phyloP scores from a whole-genome alignment of 1,284 basidiomycete species.

The Xerocomus amazonicus region DNA sequence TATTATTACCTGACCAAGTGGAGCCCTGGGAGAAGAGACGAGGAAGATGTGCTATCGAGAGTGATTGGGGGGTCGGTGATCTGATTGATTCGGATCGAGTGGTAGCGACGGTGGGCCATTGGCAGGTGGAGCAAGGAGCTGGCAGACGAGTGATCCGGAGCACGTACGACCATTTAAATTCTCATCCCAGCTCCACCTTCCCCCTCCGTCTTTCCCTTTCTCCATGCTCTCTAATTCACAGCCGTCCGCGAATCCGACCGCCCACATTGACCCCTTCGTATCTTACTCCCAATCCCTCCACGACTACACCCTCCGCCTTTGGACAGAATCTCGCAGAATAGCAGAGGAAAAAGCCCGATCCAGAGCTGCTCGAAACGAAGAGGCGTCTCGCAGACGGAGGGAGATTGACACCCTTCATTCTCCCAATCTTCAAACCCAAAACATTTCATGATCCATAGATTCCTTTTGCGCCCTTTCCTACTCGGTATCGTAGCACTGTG shows the following conservation, averaged over 20 bases:
- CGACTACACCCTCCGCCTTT: constrained; percentile 62
- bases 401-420: constrained; percentile 11
- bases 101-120: constrained; percentile 4
- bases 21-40: too few species aligned
- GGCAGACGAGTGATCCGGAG: constrained; percentile 26
- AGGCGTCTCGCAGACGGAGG: constrained; percentile 23
- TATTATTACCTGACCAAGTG: too few species aligned
- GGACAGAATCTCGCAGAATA: constrained; percentile 60
- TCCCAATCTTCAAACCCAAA: constrained; percentile 5
- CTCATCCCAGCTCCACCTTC: constrained; percentile 6
- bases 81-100: neutral
- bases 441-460: constrained; percentile 14
- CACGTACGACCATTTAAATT: constrained; percentile 25
- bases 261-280: constrained; percentile 40
- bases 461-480: constrained; percentile 2
- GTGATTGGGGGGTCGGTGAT: neutral
- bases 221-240: constrained; percentile 22
- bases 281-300: constrained; percentile 61
- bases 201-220: neutral
- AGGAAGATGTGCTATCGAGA: too few species aligned
- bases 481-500: constrained; percentile 17
- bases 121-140: constrained; percentile 24
- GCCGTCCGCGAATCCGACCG: constrained; percentile 2
- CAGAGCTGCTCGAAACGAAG: constrained; percentile 26
- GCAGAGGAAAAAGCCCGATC: constrained; percentile 50